A percentile compares a stretch with the other conserved stretches of the same genome.
Conservation (phyloP, 2,329 filamentous ascomycete species). For the Penicillium sp. region DNA sequence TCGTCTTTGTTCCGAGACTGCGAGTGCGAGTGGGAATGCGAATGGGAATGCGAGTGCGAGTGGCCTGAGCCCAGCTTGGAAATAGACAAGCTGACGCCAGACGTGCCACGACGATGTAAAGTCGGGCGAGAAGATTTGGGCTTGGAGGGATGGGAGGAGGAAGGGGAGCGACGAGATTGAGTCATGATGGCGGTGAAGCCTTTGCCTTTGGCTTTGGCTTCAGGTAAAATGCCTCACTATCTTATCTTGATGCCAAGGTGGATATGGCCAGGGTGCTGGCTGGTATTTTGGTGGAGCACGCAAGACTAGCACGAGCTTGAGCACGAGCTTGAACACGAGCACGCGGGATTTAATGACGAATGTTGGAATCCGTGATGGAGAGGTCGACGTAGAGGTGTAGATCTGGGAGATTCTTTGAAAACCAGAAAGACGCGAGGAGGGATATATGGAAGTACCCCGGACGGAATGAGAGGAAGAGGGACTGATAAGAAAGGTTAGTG, state of each 20-base stretch:
- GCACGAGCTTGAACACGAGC: no score
- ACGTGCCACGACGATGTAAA: slow-evolving; percentile 40
- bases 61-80: slow-evolving; percentile 39
- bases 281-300: not conserved
- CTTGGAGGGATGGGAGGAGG: slow-evolving; percentile 37
- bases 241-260: slow-evolving; percentile 22
- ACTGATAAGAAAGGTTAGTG: not conserved
- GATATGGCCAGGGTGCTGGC: slow-evolving; percentile 10
- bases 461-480: not conserved
- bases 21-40: slow-evolving; percentile 10
- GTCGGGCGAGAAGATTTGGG: slow-evolving; percentile 35
- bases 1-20: slow-evolving; percentile 22
- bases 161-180: slow-evolving; percentile 41
- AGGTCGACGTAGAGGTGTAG: not conserved
- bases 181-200: slow-evolving; percentile 45
- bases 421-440: not conserved
- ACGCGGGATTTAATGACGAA: slow-evolving; percentile 1
- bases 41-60: not conserved
- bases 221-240: slow-evolving; percentile 30
- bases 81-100: slow-evolving; percentile 34
- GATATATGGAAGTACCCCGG: not conserved
- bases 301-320: slow-evolving; percentile 1
- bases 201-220: no score
- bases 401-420: not conserved
- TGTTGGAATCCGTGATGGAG: not conserved